Evolutionary conservation across 75 land plant species (phyloP).

Genomic region (Pinus albicaulis): DNA sequence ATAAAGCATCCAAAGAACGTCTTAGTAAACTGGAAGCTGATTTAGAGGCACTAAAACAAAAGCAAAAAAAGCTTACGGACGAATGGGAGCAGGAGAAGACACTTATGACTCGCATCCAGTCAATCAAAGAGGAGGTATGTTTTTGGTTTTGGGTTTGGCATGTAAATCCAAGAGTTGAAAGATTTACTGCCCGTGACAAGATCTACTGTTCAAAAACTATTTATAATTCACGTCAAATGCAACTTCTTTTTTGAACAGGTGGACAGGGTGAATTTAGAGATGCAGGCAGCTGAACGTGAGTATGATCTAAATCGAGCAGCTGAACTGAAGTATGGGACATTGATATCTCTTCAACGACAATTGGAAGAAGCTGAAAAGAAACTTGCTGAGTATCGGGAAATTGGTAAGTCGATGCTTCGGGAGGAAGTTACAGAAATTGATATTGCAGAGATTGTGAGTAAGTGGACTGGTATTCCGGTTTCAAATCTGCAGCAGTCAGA

Average conservation of each 20-base stretch:
- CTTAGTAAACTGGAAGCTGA: constrained; percentile 68
- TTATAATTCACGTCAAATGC: neutral
- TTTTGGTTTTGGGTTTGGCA: neutral
- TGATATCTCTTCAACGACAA: constrained; percentile 36
- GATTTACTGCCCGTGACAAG: neutral
- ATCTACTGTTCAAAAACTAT: neutral
- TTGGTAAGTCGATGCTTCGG: constrained; percentile 39
- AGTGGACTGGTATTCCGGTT: constrained; percentile 68
- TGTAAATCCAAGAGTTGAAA: neutral
- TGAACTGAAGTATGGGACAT: constrained; percentile 59
- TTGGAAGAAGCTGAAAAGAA: constrained; percentile 46
- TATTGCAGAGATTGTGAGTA: constrained; percentile 66
- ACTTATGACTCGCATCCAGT: constrained; percentile 62
- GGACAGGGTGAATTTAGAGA: constrained; percentile 51
- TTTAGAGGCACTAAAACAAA: constrained; percentile 47
- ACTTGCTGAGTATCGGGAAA: constrained; percentile 23
- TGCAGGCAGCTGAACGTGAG: constrained; percentile 51
- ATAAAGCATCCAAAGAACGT: constrained; percentile 74
- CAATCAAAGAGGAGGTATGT: constrained; percentile 82
- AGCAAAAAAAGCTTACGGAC: constrained; percentile 62
- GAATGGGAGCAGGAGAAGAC: constrained; percentile 72
- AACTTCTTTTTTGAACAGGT: constrained; percentile 18
- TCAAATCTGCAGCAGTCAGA: constrained; percentile 52
- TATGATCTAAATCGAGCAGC: constrained; percentile 63
- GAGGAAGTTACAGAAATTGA: constrained; percentile 51